Conservation (phyloP, 1,284 basidiomycete species). For the Melampsora larici-populina region DNA sequence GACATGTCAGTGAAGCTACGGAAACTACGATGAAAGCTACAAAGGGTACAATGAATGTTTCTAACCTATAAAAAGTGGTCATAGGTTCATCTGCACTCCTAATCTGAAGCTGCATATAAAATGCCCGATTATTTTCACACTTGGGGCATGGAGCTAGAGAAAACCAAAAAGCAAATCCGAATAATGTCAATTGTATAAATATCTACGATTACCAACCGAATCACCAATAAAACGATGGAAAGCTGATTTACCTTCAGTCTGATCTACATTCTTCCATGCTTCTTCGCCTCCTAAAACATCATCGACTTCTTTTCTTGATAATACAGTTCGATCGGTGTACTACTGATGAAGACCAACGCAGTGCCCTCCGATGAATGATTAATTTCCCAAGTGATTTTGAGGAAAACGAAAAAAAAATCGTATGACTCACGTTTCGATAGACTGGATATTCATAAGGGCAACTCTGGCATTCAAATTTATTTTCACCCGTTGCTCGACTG, state of each 20-base stretch:
- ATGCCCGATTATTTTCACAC: slow-evolving; percentile 82
- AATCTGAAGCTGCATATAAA: slow-evolving; percentile 95
- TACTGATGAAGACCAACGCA: slow-evolving; percentile 51
- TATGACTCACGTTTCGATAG: slow-evolving; percentile 63
- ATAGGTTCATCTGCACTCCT: slow-evolving; percentile 93
- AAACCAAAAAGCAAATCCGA: neutral
- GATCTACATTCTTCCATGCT: slow-evolving; percentile 92
- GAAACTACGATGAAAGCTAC: neutral
- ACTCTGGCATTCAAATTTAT: slow-evolving; percentile 89
- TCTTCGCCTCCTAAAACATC: slow-evolving; percentile 91
- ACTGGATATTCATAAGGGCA: slow-evolving; percentile 96
- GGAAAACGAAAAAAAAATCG: neutral
- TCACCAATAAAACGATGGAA: neutral
- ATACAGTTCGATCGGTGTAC: slow-evolving; percentile 75
- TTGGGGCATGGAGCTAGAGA: slow-evolving; percentile 74
- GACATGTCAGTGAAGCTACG: neutral
- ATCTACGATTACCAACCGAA: neutral
- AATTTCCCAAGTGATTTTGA: slow-evolving; percentile 11
- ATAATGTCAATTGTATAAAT: neutral
- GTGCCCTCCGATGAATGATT: slow-evolving; percentile 3
- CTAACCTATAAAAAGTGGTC: slow-evolving; percentile 76
- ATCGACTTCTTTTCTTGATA: slow-evolving; percentile 81
- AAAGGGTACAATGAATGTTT: neutral
- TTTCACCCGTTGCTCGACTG: slow-evolving; percentile 59
- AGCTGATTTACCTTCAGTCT: slow-evolving; percentile 66